Base-by-base conservation (phyloP, 257 asterid species). In the Lycium barbarum region DNA sequence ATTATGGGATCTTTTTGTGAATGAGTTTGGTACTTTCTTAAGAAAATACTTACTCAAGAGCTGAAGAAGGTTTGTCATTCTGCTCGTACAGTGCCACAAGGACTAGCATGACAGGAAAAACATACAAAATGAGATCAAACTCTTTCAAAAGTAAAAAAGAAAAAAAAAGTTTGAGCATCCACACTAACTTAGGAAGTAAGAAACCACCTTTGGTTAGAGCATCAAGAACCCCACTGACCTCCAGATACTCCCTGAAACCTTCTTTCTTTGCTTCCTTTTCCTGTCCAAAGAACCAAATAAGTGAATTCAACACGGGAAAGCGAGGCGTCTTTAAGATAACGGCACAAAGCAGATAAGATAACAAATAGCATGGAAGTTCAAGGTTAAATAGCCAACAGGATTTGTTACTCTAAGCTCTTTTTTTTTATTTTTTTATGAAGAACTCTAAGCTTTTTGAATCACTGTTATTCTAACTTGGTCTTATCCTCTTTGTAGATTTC, bases 191-290 rank as follows among this genome's bases (percentile, higher is more conserved):
- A 49, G 66, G 33, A 26, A 26, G 33, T 26, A 80, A 58, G 62
- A 47, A 43, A 49, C 45, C 83, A 96, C 98, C 99, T 90, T 96
- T 94, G 54, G 97, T 96, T 80, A 94, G 89, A 85, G 95, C 92
- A 89, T 94, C 99, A 86, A 94, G 94, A 86, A 91, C 98, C 83
- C 99, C 99, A 90, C 92, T 89, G 26, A 97, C 91, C 87, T 94
- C 98, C 83, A 96, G 86, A 87, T 96, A 94, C 91, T 93, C 94
- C 84, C 99, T 92, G 85, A 94, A 96, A 82, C 97, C 97, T 90
- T 96, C 98, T 90, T 96, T 96, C 91, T 96, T 96, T 15, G 95
- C 96, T 91, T 96, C 98, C 91, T 94, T 96, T 88, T 93, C 99
- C 99, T 94, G 90, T 35, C 51, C 49, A 84, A 84, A 55, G 33